Evolutionary conservation across 345 rosid species (phyloP).

Genomic region (Lepidium aucheri): DNA sequence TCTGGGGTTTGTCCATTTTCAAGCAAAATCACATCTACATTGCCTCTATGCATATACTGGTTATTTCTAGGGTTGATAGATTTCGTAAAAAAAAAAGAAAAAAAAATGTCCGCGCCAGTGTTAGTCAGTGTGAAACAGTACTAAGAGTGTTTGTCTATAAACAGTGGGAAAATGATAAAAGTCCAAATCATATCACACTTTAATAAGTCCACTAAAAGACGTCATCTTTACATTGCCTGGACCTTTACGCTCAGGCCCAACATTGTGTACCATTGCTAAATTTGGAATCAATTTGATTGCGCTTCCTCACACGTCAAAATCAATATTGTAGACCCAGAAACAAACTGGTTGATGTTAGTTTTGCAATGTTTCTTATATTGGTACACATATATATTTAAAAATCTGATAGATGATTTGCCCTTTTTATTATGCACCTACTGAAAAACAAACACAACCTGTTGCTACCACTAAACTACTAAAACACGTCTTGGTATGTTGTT

Average conservation of each 20-base stretch:
- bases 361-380: not conserved
- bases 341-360: no score
- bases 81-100: not conserved
- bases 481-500: not conserved
- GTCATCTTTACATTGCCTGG: not conserved
- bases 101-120: constrained; percentile 20
- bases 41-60: constrained; percentile 6
- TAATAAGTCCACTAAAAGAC: not conserved
- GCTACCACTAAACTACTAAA: not conserved
- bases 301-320: no score
- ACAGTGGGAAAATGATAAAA: not conserved
- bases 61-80: constrained; percentile 10
- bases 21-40: constrained; percentile 22
- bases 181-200: not conserved
- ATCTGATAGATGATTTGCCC: not conserved
- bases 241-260: not conserved
- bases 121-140: constrained; percentile 7
- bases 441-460: not conserved
- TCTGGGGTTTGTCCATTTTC: constrained; percentile 67
- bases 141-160: not conserved
- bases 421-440: not conserved
- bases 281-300: no score
- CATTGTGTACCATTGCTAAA: no score
- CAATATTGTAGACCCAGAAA: no score
- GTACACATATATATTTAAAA: no score